A percentile compares a stretch with the other conserved stretches of the same genome.
Evolutionary conservation across 441 rosid genomes (phyloP).

Genomic region (Erodium trifolium): DNA sequence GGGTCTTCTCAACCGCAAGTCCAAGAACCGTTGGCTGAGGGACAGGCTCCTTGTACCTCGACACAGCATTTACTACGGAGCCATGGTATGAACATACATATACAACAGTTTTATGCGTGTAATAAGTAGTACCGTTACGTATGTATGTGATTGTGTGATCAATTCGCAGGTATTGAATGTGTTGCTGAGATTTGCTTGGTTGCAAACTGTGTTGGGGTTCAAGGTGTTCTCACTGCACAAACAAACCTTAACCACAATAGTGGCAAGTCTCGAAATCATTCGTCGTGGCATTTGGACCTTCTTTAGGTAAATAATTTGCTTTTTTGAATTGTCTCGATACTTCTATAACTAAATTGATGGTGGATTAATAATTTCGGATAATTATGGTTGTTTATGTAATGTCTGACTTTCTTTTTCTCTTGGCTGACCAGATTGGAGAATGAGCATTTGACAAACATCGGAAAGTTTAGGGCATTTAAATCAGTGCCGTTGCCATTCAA

Average conservation of each 20-base stretch:
- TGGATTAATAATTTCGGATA: no score
- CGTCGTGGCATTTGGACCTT: not conserved
- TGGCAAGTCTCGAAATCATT: not conserved
- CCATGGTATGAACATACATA: slow-evolving; percentile 32
- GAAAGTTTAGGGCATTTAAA: no score
- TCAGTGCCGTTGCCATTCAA: not conserved
- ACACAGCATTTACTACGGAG: slow-evolving; percentile 41
- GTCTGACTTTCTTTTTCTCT: no score
- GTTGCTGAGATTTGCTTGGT: not conserved
- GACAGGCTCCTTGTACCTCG: slow-evolving; percentile 61
- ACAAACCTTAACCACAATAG: not conserved
- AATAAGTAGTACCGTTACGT: no score
- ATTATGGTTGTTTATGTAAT: no score
- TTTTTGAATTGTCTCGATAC: no score
- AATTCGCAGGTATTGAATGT: not conserved
- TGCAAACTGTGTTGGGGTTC: not conserved
- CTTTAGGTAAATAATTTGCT: not conserved
- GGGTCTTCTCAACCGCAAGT: slow-evolving; percentile 51
- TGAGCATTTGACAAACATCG: slow-evolving; percentile 1
- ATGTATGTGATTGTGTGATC: no score
- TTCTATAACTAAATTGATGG: no score
- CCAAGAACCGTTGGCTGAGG: slow-evolving; percentile 57
- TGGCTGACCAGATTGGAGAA: not conserved
- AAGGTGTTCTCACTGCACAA: not conserved
- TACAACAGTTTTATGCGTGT: no score